Evolutionary conservation across 2,329 filamentous ascomycete species (phyloP).

Genomic region (Aspergillus melleus): DNA sequence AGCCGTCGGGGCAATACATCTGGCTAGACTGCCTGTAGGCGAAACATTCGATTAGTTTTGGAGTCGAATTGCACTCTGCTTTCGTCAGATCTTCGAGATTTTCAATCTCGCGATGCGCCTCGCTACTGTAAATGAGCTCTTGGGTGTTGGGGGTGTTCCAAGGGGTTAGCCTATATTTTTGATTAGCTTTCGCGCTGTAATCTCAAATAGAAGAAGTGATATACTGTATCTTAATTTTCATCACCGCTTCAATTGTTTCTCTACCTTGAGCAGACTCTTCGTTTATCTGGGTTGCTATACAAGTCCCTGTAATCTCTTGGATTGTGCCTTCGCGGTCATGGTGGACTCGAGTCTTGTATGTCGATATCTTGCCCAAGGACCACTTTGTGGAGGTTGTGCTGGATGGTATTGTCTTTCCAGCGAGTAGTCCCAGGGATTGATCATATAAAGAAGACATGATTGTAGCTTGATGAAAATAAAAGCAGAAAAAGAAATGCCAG

Average conservation of each 20-base stretch:
- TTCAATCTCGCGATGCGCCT: neutral
- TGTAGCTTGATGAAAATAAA: neutral
- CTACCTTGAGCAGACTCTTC: neutral
- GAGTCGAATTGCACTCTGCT: neutral
- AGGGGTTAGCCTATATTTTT: neutral
- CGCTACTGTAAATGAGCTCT: neutral
- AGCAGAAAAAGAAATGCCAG: too few species aligned
- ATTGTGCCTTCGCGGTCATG: neutral
- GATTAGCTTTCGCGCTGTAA: neutral
- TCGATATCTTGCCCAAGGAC: neutral
- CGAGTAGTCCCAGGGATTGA: neutral
- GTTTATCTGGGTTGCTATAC: neutral
- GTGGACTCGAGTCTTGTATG: neutral
- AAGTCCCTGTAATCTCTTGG: neutral
- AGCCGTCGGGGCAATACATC: neutral
- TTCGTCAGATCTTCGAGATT: neutral
- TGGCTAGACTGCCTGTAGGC: neutral
- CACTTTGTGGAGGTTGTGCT: neutral
- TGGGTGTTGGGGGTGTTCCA: neutral
- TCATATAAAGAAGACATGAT: neutral
- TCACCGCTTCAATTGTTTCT: neutral
- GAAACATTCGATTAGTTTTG: neutral
- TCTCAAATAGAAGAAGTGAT: neutral
- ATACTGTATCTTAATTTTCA: neutral
- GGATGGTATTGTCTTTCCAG: neutral